Evolutionary conservation across 176 grass and related monocot species (phyloP).

Genomic region (Oryza australiensis): DNA sequence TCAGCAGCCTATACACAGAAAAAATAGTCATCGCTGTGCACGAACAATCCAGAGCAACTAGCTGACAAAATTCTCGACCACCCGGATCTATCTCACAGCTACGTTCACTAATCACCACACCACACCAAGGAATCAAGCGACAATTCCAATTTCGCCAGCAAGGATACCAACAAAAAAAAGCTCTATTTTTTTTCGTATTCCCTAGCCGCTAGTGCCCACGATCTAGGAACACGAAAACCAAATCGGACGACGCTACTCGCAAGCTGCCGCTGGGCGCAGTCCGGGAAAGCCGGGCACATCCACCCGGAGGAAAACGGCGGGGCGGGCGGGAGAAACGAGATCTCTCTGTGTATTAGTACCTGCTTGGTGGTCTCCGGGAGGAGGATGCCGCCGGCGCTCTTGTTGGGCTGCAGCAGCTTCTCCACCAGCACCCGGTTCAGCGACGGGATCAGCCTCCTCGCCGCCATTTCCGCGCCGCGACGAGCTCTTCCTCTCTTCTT

Average conservation of each 20-base stretch:
- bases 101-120: not conserved
- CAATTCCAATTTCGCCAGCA: not conserved
- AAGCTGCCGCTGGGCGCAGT: no score
- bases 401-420: slow-evolving; percentile 75
- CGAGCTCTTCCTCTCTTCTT: not conserved
- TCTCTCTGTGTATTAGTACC: not conserved
- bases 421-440: slow-evolving; percentile 79
- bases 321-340: not conserved
- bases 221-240: no score
- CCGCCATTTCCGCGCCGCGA: slow-evolving; percentile 49
- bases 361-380: slow-evolving; percentile 72
- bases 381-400: slow-evolving; percentile 71
- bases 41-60: not conserved
- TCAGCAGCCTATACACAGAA: not conserved
- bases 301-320: not conserved
- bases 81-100: not conserved
- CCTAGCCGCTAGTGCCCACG: no score
- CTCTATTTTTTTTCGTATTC: not conserved
- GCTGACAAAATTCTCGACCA: not conserved
- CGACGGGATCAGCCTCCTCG: slow-evolving; percentile 70
- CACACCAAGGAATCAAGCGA: not conserved
- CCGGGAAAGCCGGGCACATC: no score
- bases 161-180: not conserved
- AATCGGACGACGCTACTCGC: no score
- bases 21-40: not conserved